These are phyloP conservation scores for Fereydounia khargensis DNA, from an alignment of 1,284 basidiomycete genomes.

Conservation along the genomic window DNA sequence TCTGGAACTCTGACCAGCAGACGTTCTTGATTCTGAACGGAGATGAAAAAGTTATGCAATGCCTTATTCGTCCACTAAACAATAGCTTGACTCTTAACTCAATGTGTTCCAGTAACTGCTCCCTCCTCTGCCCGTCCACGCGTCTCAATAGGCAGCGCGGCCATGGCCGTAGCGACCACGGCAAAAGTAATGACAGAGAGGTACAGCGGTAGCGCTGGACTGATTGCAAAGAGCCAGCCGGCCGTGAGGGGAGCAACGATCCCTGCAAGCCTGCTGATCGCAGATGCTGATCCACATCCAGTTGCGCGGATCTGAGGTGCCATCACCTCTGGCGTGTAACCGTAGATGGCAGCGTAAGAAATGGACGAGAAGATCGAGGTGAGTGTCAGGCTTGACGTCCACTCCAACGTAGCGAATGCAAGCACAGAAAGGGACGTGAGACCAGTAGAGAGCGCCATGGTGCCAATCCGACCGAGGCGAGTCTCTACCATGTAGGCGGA, in stretches of 20 bases:
- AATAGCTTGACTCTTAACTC: too few relatives aligned
- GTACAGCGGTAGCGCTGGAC: constrained; percentile 20
- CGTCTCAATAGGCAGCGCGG: constrained; percentile 33
- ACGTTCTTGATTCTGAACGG: too few relatives aligned
- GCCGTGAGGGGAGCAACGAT: constrained; percentile 51
- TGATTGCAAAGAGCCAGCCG: constrained; percentile 27
- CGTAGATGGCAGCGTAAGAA: constrained; percentile 52
- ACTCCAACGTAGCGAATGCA: constrained; percentile 27
- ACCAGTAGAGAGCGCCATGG: constrained; percentile 61
- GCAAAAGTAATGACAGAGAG: constrained; percentile 19
- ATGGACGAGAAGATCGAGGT: constrained; percentile 44
- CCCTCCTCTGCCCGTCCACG: constrained; percentile 10
- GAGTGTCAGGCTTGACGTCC: constrained; percentile 17
- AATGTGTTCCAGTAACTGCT: too few relatives aligned
- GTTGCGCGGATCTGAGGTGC: constrained; percentile 43
- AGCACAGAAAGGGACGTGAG: constrained; percentile 34
- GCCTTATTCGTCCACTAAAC: too few relatives aligned
- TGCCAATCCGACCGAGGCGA: constrained; percentile 68
- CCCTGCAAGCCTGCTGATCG: constrained; percentile 46
- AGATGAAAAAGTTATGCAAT: too few relatives aligned
- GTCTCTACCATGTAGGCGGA: constrained; percentile 86
- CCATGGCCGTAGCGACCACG: constrained; percentile 18
- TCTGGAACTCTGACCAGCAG: too few relatives aligned
- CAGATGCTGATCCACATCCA: constrained; percentile 46
- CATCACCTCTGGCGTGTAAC: constrained; percentile 53